These are phyloP conservation scores for Furcasterigmium furcatum DNA, from an alignment of 2,329 filamentous ascomycete species.

Conservation along the genomic window DNA sequence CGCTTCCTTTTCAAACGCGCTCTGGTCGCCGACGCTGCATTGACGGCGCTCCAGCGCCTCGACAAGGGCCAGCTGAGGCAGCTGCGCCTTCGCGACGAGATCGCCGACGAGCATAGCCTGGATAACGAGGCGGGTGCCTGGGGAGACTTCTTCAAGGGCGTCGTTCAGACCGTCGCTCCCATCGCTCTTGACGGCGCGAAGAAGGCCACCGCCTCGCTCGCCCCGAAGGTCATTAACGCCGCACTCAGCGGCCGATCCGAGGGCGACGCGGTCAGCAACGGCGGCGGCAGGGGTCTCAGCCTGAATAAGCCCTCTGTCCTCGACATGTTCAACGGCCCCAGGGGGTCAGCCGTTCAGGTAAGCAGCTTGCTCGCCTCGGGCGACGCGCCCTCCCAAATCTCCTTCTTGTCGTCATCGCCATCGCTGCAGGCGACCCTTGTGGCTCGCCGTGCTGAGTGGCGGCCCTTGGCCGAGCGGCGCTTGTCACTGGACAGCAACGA, in stretches of 20 bases:
- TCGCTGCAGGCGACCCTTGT: neutral
- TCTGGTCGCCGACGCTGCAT: constrained; percentile 10
- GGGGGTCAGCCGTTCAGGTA: neutral
- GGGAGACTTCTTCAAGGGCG: neutral
- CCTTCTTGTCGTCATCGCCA: neutral
- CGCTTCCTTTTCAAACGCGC: constrained; percentile 12
- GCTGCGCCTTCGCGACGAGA: neutral
- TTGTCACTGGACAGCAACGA: neutral
- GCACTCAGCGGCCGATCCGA: neutral
- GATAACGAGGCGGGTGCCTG: neutral
- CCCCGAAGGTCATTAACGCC: neutral
- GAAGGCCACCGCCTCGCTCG: neutral
- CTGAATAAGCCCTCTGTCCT: neutral
- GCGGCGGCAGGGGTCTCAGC: neutral
- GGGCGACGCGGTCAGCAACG: neutral
- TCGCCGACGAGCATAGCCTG: neutral
- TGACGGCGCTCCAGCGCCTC: constrained; percentile 10
- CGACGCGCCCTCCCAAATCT: neutral
- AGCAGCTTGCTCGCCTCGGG: neutral
- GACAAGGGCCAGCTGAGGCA: constrained; percentile 3
- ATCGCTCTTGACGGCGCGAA: neutral
- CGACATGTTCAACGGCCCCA: neutral
- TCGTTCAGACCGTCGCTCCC: neutral
- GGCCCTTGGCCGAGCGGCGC: neutral
- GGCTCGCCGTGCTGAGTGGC: neutral